A percentile compares a stretch with the other conserved stretches of the same genome.
Evolutionary conservation across 2,329 filamentous ascomycete species (phyloP).

Genomic region (Cladosporium cucumerinum): DNA sequence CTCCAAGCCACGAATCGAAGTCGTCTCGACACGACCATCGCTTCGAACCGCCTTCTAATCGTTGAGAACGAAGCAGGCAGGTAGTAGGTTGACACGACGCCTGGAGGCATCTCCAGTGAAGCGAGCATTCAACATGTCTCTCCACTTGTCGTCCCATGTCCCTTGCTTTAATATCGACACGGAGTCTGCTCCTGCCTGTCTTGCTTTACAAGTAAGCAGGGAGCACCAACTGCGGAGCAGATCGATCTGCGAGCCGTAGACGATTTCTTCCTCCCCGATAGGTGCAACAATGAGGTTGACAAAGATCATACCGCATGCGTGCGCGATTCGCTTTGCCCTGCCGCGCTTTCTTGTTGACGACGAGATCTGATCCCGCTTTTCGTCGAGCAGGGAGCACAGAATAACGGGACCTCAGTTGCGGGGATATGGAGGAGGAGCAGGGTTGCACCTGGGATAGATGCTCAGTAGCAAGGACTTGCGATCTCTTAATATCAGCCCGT

Average conservation of each 20-base stretch:
- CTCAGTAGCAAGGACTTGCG: background rate
- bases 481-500: conserved; percentile 3
- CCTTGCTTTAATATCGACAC: background rate
- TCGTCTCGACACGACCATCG: background rate
- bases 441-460: background rate
- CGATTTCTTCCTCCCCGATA: background rate
- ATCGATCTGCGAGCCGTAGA: background rate
- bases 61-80: background rate
- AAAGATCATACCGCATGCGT: background rate
- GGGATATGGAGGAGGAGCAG: background rate
- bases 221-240: background rate
- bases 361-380: background rate
- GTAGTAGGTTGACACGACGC: background rate
- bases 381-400: background rate
- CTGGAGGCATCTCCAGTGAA: background rate
- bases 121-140: background rate
- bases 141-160: background rate
- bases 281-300: background rate
- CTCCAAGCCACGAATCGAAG: background rate
- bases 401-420: background rate
- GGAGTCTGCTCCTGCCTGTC: background rate
- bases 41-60: background rate
- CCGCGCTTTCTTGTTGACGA: background rate
- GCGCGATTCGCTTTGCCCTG: background rate
- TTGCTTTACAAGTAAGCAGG: background rate